These are phyloP conservation scores for Lipomyces yamadae DNA, from an alignment of 805 yeast species.

Conservation along the genomic window DNA sequence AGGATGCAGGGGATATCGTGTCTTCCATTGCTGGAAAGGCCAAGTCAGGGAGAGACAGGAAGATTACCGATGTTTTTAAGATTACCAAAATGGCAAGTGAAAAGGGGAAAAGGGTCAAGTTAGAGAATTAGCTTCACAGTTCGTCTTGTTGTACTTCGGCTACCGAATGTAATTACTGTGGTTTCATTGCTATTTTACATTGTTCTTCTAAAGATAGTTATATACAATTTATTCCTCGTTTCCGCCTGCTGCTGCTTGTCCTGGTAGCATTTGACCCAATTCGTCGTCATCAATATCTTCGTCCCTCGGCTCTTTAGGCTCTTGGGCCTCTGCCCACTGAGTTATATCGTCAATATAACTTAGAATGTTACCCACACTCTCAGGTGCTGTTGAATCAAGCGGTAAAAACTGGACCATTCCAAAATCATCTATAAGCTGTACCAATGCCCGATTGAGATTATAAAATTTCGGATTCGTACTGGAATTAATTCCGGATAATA, in stretches of 20 bases:
- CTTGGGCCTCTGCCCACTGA: conserved; percentile 96
- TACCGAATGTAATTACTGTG: not conserved
- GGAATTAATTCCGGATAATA: conserved; percentile 60
- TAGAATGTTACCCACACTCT: conserved; percentile 77
- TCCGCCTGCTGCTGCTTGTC: not conserved
- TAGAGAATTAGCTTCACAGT: not conserved
- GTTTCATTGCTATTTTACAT: not conserved
- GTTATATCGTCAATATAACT: conserved; percentile 96
- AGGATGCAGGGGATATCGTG: not conserved
- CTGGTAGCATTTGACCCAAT: not conserved
- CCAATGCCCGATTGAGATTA: conserved; percentile 77
- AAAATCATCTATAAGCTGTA: conserved; percentile 91
- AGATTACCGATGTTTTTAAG: conserved; percentile 27
- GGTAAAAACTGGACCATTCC: conserved; percentile 99
- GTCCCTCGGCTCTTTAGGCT: conserved; percentile 93
- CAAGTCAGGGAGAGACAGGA: conserved; percentile 1
- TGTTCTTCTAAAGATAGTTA: not conserved
- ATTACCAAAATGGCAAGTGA: conserved; percentile 3
- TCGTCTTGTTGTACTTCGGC: not conserved
- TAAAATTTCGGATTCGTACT: conserved; percentile 66
- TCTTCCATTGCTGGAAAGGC: not conserved
- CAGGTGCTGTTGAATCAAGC: conserved; percentile 75
- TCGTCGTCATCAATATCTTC: conserved; percentile 61
- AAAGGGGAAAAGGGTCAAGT: not conserved
- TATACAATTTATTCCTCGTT: not conserved